Conservation (phyloP, 1,284 basidiomycete species). For the Stygiomarasmius scandens region DNA sequence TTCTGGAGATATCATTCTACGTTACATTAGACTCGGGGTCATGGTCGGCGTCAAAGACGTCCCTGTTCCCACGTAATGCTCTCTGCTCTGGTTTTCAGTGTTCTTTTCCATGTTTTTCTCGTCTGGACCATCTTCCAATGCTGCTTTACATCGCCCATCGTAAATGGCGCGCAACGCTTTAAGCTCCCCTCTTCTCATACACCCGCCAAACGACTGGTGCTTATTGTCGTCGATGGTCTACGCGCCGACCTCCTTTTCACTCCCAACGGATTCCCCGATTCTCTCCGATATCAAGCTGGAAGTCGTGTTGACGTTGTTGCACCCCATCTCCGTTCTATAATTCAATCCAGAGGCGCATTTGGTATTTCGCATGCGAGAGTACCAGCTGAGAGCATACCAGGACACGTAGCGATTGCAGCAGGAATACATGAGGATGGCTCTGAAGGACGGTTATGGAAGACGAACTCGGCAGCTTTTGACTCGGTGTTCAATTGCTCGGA, state of each 20-base stretch:
- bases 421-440: constrained; percentile 95
- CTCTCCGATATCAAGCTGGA: too few species aligned
- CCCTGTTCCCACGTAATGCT: too few species aligned
- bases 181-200: constrained; percentile 31
- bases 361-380: constrained; percentile 88
- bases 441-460: constrained; percentile 92
- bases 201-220: constrained; percentile 73
- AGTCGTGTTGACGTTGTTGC: too few species aligned
- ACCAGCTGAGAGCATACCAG: constrained; percentile 87
- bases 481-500: constrained; percentile 87
- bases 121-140: constrained; percentile 85
- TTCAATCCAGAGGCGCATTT: constrained; percentile 72
- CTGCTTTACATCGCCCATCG: constrained; percentile 84
- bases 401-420: constrained; percentile 90
- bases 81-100: constrained; percentile 56
- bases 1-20: too few species aligned
- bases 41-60: too few species aligned
- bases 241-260: constrained; percentile 83
- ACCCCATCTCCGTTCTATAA: constrained; percentile 73
- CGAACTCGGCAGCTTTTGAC: constrained; percentile 88
- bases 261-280: constrained; percentile 58
- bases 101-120: constrained; percentile 76
- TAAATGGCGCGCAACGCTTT: constrained; percentile 70
- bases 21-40: too few species aligned
- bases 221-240: constrained; percentile 84